Percentiles rank a stretch among this genome's conserved stretches.
phyloP scores from a whole-genome alignment of 345 rosid species.

The Schrenkiella parvula region DNA sequence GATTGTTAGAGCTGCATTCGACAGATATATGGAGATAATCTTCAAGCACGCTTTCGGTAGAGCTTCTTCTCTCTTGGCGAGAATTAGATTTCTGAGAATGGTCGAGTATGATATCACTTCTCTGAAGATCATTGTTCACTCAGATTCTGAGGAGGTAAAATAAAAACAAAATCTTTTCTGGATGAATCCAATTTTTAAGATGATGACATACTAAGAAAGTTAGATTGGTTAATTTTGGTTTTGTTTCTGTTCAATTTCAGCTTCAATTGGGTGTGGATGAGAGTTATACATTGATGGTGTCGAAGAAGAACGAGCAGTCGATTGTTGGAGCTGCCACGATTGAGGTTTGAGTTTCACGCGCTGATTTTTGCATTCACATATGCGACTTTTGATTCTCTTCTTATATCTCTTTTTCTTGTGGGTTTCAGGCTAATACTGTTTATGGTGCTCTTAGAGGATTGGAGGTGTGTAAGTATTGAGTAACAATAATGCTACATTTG shows the following conservation, averaged over 20 bases:
- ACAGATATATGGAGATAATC: constrained; percentile 59
- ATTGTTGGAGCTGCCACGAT: constrained; percentile 58
- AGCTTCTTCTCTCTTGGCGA: constrained; percentile 31
- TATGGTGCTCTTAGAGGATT: constrained; percentile 89
- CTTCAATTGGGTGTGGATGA: constrained; percentile 46
- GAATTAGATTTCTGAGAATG: constrained; percentile 31
- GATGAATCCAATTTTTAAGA: neutral
- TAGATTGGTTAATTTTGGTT: neutral
- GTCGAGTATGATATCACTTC: constrained; percentile 53
- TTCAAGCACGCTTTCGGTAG: constrained; percentile 43
- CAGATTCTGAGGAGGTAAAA: constrained; percentile 56
- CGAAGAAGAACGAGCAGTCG: constrained; percentile 44
- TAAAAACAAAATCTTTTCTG: neutral
- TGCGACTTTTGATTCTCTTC: neutral
- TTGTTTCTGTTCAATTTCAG: constrained; percentile 12
- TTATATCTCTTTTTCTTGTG: neutral
- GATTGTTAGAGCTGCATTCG: constrained; percentile 61
- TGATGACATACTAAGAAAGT: neutral
- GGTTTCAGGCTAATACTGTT: constrained; percentile 74
- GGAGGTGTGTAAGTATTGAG: constrained; percentile 54
- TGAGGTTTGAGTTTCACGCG: constrained; percentile 44
- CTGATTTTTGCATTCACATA: neutral
- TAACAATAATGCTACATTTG: constrained; percentile 3
- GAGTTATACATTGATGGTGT: constrained; percentile 45
- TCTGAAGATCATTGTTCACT: constrained; percentile 58